Evolutionary conservation across 176 grass and related monocot species (phyloP).

Genomic region (Alopecurus myosuroides): DNA sequence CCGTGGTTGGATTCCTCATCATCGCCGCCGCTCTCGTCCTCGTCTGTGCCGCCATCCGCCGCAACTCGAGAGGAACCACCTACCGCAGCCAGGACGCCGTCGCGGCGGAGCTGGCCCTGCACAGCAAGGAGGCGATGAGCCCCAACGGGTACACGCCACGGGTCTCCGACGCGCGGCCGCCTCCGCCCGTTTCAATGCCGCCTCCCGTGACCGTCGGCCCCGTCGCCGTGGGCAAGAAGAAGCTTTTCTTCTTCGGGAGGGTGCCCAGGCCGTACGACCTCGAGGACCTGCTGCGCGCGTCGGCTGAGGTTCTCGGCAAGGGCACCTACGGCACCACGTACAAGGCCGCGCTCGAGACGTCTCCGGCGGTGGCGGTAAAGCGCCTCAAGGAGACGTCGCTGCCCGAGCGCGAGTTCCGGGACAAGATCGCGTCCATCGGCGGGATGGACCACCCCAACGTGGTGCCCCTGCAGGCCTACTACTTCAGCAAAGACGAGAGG

Average conservation of each 20-base stretch:
- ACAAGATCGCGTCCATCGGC: slow-evolving; percentile 56
- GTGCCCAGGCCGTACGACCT: slow-evolving; percentile 63
- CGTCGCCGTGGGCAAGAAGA: slow-evolving; percentile 26
- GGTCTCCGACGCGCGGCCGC: slow-evolving; percentile 15
- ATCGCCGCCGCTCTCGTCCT: slow-evolving; percentile 36
- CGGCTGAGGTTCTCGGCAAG: slow-evolving; percentile 84
- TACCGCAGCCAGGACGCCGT: slow-evolving; percentile 39
- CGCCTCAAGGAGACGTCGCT: slow-evolving; percentile 62
- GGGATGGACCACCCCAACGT: slow-evolving; percentile 69
- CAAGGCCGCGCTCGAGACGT: slow-evolving; percentile 62
- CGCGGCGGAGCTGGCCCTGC: slow-evolving; percentile 48
- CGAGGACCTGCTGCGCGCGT: slow-evolving; percentile 74
- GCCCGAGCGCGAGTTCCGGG: slow-evolving; percentile 70
- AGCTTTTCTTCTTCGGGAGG: slow-evolving; percentile 73
- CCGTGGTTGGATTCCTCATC: slow-evolving; percentile 25
- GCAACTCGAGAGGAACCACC: not conserved
- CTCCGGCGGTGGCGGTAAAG: slow-evolving; percentile 55
- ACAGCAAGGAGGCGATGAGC: slow-evolving; percentile 59
- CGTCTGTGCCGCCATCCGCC: not conserved
- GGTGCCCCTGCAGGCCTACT: slow-evolving; percentile 63
- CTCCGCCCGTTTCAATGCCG: not conserved
- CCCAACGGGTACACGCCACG: slow-evolving; percentile 23
- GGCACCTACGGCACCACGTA: slow-evolving; percentile 84
- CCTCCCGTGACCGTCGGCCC: not conserved
- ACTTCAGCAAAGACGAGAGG: slow-evolving; percentile 84